These are phyloP conservation scores for Fusarium sulawesiense DNA, from an alignment of 2,329 filamentous ascomycete genomes.

Conservation along the genomic window DNA sequence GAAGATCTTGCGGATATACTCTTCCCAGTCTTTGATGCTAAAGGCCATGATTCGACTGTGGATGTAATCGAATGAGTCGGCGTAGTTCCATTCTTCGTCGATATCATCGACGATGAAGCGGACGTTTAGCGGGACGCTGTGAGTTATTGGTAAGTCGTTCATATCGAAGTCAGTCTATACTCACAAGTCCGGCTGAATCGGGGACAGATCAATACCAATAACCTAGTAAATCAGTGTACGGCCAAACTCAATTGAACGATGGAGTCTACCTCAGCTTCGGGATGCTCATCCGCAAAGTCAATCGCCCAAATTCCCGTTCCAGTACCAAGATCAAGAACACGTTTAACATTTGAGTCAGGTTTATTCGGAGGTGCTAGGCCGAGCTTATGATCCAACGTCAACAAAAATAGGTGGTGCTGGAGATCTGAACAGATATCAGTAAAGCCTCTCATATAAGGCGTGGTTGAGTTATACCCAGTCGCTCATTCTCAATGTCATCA, in stretches of 20 bases:
- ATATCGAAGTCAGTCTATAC: fast-evolving
- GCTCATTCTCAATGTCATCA: conserved; percentile 21
- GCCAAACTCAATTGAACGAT: too few relatives aligned
- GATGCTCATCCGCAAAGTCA: conserved; percentile 28
- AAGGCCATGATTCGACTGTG: conserved; percentile 25
- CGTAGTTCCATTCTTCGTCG: conserved; percentile 20
- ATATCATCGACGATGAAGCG: conserved; percentile 18
- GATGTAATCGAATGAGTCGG: conserved; percentile 17
- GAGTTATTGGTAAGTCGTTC: fast-evolving
- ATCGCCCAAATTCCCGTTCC: conserved; percentile 28
- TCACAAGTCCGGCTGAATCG: conserved; percentile 10
- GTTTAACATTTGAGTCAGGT: neutral
- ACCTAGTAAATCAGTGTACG: neutral
- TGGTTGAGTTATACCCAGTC: conserved; percentile 1
- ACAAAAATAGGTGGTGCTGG: conserved; percentile 19
- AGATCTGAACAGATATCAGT: neutral
- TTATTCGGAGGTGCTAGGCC: conserved; percentile 1
- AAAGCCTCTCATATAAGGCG: too few relatives aligned
- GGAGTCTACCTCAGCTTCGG: neutral
- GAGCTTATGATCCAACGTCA: conserved; percentile 8
- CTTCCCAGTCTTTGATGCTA: neutral
- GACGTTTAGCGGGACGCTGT: neutral
- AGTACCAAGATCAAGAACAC: conserved; percentile 23
- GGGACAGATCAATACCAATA: conserved; percentile 2
- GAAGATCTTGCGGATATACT: conserved; percentile 14